Evolutionary conservation across 73 alveolate species (phyloP).

Genomic region (Uronychia setigera): DNA sequence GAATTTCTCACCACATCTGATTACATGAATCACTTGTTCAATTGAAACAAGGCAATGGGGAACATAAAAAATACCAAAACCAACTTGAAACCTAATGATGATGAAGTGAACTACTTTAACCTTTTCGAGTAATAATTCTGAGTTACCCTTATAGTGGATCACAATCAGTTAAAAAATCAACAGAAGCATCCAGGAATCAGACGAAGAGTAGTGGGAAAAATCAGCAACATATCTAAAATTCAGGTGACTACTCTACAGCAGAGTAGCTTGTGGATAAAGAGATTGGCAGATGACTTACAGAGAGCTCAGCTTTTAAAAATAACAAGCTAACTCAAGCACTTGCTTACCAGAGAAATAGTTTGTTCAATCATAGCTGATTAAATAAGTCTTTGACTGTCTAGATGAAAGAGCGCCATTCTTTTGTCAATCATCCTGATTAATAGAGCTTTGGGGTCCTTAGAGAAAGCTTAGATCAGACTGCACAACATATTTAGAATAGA

Average conservation of each 20-base stretch:
- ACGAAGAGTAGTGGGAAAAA: not conserved
- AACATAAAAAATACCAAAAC: not conserved
- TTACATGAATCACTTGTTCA: not conserved
- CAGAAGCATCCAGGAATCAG: not conserved
- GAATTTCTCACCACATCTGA: no score
- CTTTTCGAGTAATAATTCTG: not conserved
- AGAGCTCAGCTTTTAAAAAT: not conserved
- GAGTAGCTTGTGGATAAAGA: not conserved
- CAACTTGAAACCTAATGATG: not conserved
- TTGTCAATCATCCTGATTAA: not conserved
- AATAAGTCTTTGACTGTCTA: not conserved
- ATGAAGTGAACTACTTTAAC: not conserved
- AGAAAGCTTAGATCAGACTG: not conserved
- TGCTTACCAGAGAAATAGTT: not conserved
- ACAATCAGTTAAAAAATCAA: no score
- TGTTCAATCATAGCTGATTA: not conserved
- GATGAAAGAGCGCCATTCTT: not conserved
- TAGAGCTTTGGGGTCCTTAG: not conserved
- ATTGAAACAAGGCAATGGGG: not conserved
- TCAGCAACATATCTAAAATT: not conserved
- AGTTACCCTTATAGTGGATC: no score
- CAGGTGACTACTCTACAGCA: not conserved
- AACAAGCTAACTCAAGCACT: not conserved
- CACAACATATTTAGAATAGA: not conserved
- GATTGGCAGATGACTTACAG: not conserved